Percentiles rank a stretch among this genome's conserved stretches.
Evolutionary conservation across 352 stramenopile species (phyloP).

Genomic region (Salisapilia sapeloensis): DNA sequence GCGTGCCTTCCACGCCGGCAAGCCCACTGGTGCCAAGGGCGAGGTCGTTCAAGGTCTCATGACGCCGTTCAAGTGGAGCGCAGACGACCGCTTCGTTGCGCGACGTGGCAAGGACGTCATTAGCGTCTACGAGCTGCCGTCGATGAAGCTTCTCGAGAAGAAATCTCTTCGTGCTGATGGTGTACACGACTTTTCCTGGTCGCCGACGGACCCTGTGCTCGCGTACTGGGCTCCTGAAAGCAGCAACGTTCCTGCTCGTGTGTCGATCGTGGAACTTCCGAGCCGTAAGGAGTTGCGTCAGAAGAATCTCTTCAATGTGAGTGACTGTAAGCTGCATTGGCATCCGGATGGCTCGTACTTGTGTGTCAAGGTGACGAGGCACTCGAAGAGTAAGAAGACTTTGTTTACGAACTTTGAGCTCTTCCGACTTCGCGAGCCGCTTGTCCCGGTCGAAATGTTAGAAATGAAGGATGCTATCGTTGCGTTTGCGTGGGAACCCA

Average conservation of each 20-base stretch:
- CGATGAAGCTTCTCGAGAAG: constrained; percentile 95
- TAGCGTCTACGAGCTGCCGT: constrained; percentile 90
- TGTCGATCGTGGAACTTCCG: constrained; percentile 94
- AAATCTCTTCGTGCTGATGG: constrained; percentile 91
- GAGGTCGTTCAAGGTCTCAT: constrained; percentile 69
- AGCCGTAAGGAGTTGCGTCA: constrained; percentile 89
- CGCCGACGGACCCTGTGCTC: constrained; percentile 86
- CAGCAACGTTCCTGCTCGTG: constrained; percentile 88
- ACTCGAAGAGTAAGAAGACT: constrained; percentile 94
- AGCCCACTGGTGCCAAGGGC: constrained; percentile 42
- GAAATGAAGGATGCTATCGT: constrained; percentile 95
- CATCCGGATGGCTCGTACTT: constrained; percentile 93
- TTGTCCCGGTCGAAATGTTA: constrained; percentile 96
- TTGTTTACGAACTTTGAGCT: constrained; percentile 98
- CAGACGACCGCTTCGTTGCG: constrained; percentile 92
- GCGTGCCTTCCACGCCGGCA: constrained; percentile 66
- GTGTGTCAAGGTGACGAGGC: constrained; percentile 77
- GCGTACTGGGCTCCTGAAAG: constrained; percentile 95
- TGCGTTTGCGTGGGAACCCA: constrained; percentile 93
- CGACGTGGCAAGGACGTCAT: constrained; percentile 87
- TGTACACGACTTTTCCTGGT: constrained; percentile 97
- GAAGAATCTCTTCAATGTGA: constrained; percentile 98
- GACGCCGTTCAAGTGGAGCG: constrained; percentile 90
- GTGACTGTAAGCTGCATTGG: constrained; percentile 90
- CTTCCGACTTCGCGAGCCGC: constrained; percentile 89